A percentile compares a stretch with the other conserved stretches of the same genome.
phyloP scores from a whole-genome alignment of 108 stramenopile species.

The Skeletonema costatum region DNA sequence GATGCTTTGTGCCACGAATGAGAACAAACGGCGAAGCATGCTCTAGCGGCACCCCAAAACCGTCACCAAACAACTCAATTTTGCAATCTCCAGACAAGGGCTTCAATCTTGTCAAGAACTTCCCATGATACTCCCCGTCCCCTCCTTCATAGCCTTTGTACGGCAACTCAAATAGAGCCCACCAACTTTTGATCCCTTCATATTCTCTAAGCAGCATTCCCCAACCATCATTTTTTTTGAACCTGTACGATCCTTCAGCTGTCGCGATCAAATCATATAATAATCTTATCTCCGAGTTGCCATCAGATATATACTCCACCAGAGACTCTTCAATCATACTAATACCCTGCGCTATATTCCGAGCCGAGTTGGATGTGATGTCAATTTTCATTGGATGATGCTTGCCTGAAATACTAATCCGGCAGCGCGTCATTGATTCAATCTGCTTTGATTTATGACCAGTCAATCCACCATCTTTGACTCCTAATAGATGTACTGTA shows the following conservation, averaged over 20 bases:
- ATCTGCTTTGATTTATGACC: background rate
- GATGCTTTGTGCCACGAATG: background rate
- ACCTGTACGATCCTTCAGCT: background rate
- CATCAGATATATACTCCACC: background rate
- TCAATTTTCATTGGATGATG: background rate
- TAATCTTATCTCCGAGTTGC: background rate
- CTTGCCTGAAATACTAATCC: background rate
- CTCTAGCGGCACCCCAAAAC: background rate
- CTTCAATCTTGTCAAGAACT: background rate
- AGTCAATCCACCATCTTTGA: background rate
- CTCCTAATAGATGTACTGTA: background rate
- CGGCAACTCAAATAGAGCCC: background rate
- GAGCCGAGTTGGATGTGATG: background rate
- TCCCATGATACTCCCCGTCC: background rate
- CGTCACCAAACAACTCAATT: background rate
- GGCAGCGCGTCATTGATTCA: background rate
- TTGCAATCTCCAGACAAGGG: background rate
- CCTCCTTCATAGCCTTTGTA: background rate
- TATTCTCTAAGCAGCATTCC: background rate
- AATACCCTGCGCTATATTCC: background rate
- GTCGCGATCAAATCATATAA: background rate
- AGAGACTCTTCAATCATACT: background rate
- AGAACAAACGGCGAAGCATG: background rate
- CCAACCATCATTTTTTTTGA: background rate
- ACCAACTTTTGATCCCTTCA: background rate